These are phyloP conservation scores for Henckelia pumila DNA, from an alignment of 257 asterid genomes.

Conservation along the genomic window DNA sequence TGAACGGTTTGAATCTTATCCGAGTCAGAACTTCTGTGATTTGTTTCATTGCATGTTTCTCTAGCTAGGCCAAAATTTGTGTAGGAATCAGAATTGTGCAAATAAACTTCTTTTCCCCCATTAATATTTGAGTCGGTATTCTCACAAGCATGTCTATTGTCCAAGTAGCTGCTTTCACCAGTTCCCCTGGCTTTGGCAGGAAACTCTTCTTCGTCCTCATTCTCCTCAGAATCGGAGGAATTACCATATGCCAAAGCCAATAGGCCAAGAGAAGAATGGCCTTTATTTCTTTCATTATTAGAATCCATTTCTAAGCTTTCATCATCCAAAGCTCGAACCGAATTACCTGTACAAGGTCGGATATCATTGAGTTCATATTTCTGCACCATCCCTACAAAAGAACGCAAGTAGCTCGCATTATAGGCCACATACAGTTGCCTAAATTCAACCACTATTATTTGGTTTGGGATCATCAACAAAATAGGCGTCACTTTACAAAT, in stretches of 20 bases:
- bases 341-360: constrained; percentile 40
- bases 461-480: background rate
- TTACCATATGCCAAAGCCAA: constrained; percentile 79
- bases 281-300: constrained; percentile 35
- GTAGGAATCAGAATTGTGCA: constrained; percentile 29
- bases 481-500: background rate
- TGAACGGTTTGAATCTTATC: constrained; percentile 29
- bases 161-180: constrained; percentile 29
- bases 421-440: background rate
- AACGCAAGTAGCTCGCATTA: constrained; percentile 21
- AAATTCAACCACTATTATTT: background rate
- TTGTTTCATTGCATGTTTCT: constrained; percentile 27
- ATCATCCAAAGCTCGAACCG: constrained; percentile 33
- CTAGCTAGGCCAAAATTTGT: constrained; percentile 29
- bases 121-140: constrained; percentile 23
- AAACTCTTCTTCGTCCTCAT: constrained; percentile 45
- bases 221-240: constrained; percentile 85
- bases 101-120: constrained; percentile 31
- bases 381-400: constrained; percentile 40
- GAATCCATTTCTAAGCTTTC: constrained; percentile 38
- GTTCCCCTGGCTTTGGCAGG: constrained; percentile 32
- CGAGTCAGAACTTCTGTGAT: constrained; percentile 35
- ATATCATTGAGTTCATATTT: constrained; percentile 38
- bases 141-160: constrained; percentile 28
- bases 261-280: constrained; percentile 76